Percentiles rank a stretch among this genome's conserved stretches.
Conservation (phyloP, 805 yeast species). For the Wickerhamomyces tratensis region DNA sequence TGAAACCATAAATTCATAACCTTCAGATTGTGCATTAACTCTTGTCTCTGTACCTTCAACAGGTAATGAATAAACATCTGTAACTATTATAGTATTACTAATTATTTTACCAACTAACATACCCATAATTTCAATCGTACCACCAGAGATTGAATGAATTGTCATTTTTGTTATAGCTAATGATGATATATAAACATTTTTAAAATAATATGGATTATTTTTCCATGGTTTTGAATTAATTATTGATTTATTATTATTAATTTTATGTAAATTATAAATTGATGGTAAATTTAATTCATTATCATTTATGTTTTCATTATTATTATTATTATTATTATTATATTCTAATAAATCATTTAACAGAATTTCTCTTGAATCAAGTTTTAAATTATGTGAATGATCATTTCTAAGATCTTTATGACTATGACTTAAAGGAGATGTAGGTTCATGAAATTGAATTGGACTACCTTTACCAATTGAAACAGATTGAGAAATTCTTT, state of each 20-base stretch:
- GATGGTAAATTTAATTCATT: not conserved
- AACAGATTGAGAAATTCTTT: no score
- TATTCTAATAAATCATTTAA: no score
- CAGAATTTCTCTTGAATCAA: not conserved
- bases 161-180: slow-evolving; percentile 69
- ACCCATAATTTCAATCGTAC: slow-evolving; percentile 90
- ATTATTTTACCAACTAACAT: slow-evolving; percentile 76
- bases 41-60: slow-evolving; percentile 95
- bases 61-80: slow-evolving; percentile 81
- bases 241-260: not conserved
- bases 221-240: slow-evolving; percentile 41
- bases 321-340: no score
- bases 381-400: not conserved
- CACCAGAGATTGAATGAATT: slow-evolving; percentile 75
- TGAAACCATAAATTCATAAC: slow-evolving; percentile 90
- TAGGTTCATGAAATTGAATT: not conserved
- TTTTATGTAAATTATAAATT: no score
- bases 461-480: no score
- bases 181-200: slow-evolving; percentile 53
- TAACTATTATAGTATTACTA: slow-evolving; percentile 46
- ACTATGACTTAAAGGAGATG: not conserved
- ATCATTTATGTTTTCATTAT: no score
- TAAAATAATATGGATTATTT: slow-evolving; percentile 48
- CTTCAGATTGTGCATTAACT: slow-evolving; percentile 90
- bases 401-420: no score